Evolutionary conservation across 306 rosid species (phyloP), one percentile per base, ranked within the genome.

Genomic region (Trifolium dubium): DNA sequence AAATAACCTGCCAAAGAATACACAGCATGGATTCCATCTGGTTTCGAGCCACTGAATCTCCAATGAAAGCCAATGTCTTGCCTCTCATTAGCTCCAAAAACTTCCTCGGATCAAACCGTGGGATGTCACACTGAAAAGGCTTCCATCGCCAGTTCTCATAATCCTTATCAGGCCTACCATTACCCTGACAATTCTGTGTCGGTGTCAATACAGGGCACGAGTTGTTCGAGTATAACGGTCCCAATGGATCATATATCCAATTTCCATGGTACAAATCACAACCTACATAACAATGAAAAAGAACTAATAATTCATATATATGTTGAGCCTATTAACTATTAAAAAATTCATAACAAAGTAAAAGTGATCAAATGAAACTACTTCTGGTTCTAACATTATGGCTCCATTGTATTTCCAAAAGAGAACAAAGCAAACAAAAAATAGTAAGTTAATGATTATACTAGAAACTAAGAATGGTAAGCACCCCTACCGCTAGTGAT

Each of bases 101-200:
- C 46, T 86, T 90, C 66, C 44, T 71, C 18, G 88, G 85, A 75
- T 94, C 96, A 71, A 94, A 94, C 72, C 93, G 94, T 23, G 96
- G 99, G 72, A 94, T 79, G 77, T 90, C 88, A 76, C 99, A 94
- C 54, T 87, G 89, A 86, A 50, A 82, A 47, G 99, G 99, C 80
- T 90, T 94, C 99, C 99, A 94, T 69, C 95, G 86, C 90, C 92
- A 94, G 68, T 90, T 94, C 80, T 94, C 97, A 30, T 94, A 94
- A 71, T 88, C 96, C 83, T 84, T 87, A 83, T 94, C 99, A 58
- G 99, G 99, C 75, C 99, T 88, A 65, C 99, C 99, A 79, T 94
- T 94, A 53, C 96, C 97, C 84, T 87, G 96, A 76, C 99, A 94
- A 76, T 94, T 94, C 80, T 94, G 97, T 89, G 86, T 94, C 87